Base-by-base conservation (phyloP, 116 monocot genomes). In the Posidonia oceanica region DNA sequence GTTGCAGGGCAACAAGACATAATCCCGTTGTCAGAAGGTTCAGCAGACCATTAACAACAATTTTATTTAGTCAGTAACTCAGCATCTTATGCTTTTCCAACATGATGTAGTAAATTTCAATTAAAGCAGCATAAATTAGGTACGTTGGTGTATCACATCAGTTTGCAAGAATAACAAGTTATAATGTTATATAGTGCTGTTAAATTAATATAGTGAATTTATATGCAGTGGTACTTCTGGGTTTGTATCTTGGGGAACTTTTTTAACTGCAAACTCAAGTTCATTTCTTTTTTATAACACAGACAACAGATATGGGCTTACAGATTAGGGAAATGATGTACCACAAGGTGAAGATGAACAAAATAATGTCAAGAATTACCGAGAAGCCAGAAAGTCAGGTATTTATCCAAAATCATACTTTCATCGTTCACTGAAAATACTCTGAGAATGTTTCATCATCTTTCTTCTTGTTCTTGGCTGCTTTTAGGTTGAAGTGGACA, bases 261-360 rank as follows among this genome's bases (percentile, higher is more conserved):
- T 52, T 23, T 68, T 5, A 0, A 67, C 52, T 52, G 12, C 40
- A 67, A 68, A 53, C 41, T 68, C 14, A 53, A 52, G 11, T 36
- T 22, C 17, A 10, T 54, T 51, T 3, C 39, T 79, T 37, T 77
- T 69, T 70, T 3, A 22, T 66, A 65, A 70, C 64, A 1, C 74
- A 96, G 97, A 70, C 83, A 53, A 83, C 87, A 75, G 87, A 91
- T 17, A 83, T 85, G 85, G 87, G 85, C 64, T 68, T 92, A 52
- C 82, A 72, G 76, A 82, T 89, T 69, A 87, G 82, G 67, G 97
- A 97, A 79, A 83, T 87, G 85, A 83, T 87, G 97, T 97, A 97
- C 63, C 87, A 97, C 54, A 91, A 73, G 69, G 76, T 89, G 39
- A 97, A 97, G 82, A 78, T 97, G 83, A 87, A 83, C 80, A 97